phyloP scores from a whole-genome alignment of 257 asterid species.

The Eustoma russellianum region DNA sequence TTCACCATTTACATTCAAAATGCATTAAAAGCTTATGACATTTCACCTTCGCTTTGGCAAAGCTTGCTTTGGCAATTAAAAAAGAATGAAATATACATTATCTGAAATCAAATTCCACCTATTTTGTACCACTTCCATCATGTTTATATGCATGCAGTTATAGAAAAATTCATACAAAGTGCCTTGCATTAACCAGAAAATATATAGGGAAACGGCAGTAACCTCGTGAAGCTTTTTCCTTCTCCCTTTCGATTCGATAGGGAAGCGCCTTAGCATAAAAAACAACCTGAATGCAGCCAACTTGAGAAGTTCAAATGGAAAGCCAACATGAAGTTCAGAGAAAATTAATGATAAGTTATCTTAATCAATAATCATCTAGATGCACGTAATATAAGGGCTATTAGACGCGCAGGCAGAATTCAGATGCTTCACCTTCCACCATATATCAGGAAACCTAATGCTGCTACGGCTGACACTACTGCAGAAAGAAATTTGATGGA shows the following conservation, averaged over 20 bases:
- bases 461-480: slow-evolving; percentile 84
- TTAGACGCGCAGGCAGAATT: slow-evolving; percentile 4
- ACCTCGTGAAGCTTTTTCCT: slow-evolving; percentile 96
- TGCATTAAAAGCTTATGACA: too few species aligned
- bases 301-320: not conserved
- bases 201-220: slow-evolving; percentile 7
- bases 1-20: too few species aligned
- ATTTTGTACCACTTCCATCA: too few species aligned
- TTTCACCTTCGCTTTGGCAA: too few species aligned
- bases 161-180: too few species aligned
- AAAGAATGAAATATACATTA: too few species aligned
- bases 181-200: too few species aligned
- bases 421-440: slow-evolving; percentile 74
- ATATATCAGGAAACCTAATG: slow-evolving; percentile 80
- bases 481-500: slow-evolving; percentile 28
- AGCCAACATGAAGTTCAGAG: not conserved
- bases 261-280: slow-evolving; percentile 82
- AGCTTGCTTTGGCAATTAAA: too few species aligned
- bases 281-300: slow-evolving; percentile 48
- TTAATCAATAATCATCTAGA: not conserved
- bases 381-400: slow-evolving; percentile 4
- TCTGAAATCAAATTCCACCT: too few species aligned
- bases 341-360: too few species aligned
- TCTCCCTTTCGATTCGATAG: slow-evolving; percentile 95
- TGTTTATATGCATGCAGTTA: too few species aligned